phyloP scores from a whole-genome alignment of 306 rosid genomes.

The Carpinus fangiana region DNA sequence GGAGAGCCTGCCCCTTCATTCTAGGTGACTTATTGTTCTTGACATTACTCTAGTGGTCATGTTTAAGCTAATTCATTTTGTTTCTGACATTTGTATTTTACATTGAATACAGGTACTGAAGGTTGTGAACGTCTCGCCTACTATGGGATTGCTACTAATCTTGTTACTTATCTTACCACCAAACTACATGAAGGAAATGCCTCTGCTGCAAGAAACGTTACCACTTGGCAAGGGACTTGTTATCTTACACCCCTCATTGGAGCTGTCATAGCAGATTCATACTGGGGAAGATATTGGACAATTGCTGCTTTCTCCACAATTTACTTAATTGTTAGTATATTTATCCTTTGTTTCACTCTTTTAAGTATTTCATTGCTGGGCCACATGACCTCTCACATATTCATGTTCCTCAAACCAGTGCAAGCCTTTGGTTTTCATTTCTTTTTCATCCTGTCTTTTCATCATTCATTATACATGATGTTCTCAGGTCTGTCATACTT shows the following conservation, averaged over 20 bases:
- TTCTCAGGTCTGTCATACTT: not conserved
- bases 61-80: not conserved
- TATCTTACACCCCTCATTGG: slow-evolving; percentile 98
- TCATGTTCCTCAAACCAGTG: not conserved
- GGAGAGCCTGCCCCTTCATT: slow-evolving; percentile 66
- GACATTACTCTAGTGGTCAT: not conserved
- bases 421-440: slow-evolving; percentile 1
- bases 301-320: slow-evolving; percentile 77
- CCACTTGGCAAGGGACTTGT: slow-evolving; percentile 98
- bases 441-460: slow-evolving; percentile 5
- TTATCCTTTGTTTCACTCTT: slow-evolving; percentile 1
- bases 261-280: slow-evolving; percentile 92
- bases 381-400: too few species aligned
- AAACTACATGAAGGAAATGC: slow-evolving; percentile 90
- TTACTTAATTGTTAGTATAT: slow-evolving; percentile 70
- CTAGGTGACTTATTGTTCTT: slow-evolving; percentile 41
- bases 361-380: not conserved
- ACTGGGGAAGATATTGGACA: slow-evolving; percentile 99
- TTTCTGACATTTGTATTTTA: slow-evolving; percentile 1
- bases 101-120: slow-evolving; percentile 68
- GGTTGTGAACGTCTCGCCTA: slow-evolving; percentile 94
- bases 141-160: slow-evolving; percentile 90
- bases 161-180: slow-evolving; percentile 84
- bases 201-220: slow-evolving; percentile 88
- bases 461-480: not conserved